A percentile compares a stretch with the other conserved stretches of the same genome.
phyloP scores from a whole-genome alignment of 2,329 filamentous ascomycete genomes.

The Cercospora brassicicola region DNA sequence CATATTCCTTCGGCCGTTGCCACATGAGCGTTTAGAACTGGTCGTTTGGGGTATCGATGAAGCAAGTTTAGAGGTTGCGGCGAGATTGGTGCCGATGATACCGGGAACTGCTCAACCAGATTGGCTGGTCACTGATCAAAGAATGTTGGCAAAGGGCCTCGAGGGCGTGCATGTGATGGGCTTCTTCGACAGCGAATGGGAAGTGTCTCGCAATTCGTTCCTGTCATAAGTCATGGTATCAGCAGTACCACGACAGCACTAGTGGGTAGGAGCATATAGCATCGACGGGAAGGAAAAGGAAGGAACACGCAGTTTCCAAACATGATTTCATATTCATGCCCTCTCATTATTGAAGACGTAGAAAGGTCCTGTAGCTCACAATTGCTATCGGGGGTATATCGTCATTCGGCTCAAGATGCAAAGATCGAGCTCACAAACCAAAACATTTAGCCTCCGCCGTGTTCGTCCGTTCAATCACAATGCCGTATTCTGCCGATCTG shows the following conservation, averaged over 20 bases:
- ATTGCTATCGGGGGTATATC: constrained; percentile 1
- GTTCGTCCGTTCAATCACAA: neutral
- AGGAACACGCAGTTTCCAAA: neutral
- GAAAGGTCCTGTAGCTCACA: constrained; percentile 1
- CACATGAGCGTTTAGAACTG: constrained; percentile 52
- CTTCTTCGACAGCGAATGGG: constrained; percentile 58
- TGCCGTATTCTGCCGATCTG: neutral
- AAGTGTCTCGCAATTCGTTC: constrained; percentile 51
- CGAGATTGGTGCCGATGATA: constrained; percentile 56
- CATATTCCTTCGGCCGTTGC: constrained; percentile 54
- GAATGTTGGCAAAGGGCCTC: constrained; percentile 53
- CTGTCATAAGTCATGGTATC: constrained; percentile 24
- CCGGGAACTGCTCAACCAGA: constrained; percentile 60
- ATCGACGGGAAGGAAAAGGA: neutral
- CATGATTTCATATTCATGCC: neutral
- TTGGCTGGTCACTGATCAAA: constrained; percentile 53
- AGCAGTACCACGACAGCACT: too few relatives aligned
- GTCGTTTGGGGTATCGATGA: constrained; percentile 57
- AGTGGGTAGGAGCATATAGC: neutral
- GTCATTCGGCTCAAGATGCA: neutral
- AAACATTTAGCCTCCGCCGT: neutral
- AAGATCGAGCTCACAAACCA: constrained; percentile 2
- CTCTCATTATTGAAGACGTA: neutral
- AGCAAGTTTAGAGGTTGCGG: constrained; percentile 51
- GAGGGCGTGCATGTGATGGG: constrained; percentile 56